A percentile compares a stretch with the other conserved stretches of the same genome.
Evolutionary conservation across 805 yeast genomes (phyloP).

Genomic region (Ogataea pini): DNA sequence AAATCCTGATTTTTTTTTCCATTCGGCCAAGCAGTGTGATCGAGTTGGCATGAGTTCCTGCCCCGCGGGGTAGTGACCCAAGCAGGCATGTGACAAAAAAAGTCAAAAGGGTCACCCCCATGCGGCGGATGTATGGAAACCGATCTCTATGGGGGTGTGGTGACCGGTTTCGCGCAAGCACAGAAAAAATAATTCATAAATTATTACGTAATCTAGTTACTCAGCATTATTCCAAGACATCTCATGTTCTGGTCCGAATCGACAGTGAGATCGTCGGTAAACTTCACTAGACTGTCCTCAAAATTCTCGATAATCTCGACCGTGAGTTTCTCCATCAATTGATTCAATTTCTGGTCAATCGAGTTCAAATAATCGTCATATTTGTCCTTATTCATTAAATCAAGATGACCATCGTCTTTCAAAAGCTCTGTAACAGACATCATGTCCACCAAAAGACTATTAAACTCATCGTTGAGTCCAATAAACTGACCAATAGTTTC

Average conservation of each 20-base stretch:
- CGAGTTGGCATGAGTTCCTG: neutral
- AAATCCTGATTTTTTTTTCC: neutral
- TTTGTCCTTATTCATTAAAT: conserved; percentile 27
- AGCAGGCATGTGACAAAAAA: conserved; percentile 1
- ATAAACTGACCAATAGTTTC: conserved; percentile 42
- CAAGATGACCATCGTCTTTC: conserved; percentile 22
- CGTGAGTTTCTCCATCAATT: conserved; percentile 43
- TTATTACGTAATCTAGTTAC: conserved; percentile 14
- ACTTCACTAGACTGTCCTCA: conserved; percentile 41
- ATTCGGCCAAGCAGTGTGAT: neutral
- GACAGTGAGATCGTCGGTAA: conserved; percentile 52
- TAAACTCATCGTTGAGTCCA: conserved; percentile 39
- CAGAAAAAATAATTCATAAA: neutral
- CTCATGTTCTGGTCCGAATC: conserved; percentile 52
- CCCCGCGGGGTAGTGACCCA: conserved; percentile 5
- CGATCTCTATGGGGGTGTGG: neutral
- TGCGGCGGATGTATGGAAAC: conserved; percentile 6
- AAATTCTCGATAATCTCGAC: conserved; percentile 44
- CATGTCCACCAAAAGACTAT: conserved; percentile 37
- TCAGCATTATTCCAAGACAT: conserved; percentile 43
- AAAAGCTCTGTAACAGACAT: conserved; percentile 32
- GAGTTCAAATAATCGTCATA: conserved; percentile 23
- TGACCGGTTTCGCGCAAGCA: conserved; percentile 5
- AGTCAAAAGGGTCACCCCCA: conserved; percentile 1
- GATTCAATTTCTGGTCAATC: conserved; percentile 34